These are phyloP conservation scores for Xylariaceae sp. DNA, from an alignment of 2,329 filamentous ascomycete species.

Conservation along the genomic window DNA sequence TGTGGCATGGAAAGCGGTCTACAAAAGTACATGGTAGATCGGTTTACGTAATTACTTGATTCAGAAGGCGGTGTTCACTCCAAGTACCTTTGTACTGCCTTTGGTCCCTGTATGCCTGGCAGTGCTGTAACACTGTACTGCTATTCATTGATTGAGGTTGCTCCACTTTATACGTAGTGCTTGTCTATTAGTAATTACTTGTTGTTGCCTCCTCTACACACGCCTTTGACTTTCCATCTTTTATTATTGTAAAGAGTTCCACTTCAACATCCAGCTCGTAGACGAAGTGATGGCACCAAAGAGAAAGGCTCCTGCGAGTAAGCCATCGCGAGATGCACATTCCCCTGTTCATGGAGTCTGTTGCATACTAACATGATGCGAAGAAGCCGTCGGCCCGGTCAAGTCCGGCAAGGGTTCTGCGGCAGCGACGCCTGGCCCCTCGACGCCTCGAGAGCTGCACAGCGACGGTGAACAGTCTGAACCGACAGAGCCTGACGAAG, in stretches of 20 bases:
- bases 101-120: too few relatives aligned
- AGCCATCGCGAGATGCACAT: conserved; percentile 18
- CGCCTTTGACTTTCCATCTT: not conserved
- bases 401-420: conserved; percentile 54
- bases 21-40: not conserved
- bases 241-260: not conserved
- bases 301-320: conserved; percentile 58
- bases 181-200: too few relatives aligned
- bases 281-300: conserved; percentile 57
- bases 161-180: too few relatives aligned
- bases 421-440: conserved; percentile 55
- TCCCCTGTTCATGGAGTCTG: conserved; percentile 1
- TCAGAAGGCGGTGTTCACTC: not conserved
- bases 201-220: too few relatives aligned
- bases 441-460: conserved; percentile 53
- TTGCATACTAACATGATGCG: conserved; percentile 29
- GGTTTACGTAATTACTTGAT: not conserved
- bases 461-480: conserved; percentile 42
- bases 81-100: too few relatives aligned
- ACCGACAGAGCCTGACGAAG: conserved; percentile 41
- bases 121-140: too few relatives aligned
- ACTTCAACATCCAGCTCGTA: not conserved
- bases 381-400: conserved; percentile 40
- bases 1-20: conserved; percentile 13
- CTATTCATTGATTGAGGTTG: too few relatives aligned